Base-by-base conservation (phyloP, 2,329 filamentous ascomycete genomes). In the Aspergillus fructus region DNA sequence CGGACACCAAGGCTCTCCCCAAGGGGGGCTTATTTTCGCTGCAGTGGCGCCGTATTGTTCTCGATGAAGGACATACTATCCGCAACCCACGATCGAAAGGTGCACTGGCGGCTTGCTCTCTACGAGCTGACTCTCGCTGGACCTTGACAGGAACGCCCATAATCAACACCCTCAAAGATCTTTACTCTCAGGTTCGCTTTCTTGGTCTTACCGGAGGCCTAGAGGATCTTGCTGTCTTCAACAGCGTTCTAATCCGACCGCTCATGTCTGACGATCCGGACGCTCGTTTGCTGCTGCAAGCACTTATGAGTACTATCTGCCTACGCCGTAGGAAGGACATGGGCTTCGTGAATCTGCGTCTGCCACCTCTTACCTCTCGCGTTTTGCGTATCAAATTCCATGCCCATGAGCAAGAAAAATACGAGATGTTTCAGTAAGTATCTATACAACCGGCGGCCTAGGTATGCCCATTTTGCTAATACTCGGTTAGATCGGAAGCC, bases 261-360 rank as follows among this genome's bases (percentile, higher is more conserved):
- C 79, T 96, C 8, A 82, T 81, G 52, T 68, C 71, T 5, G 85
- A 84, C 1, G 81, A 86, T 15, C 71, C 76, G 1, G 76, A 80
- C 34, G 88, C 86, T 12, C 86, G 85, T 48, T 73, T 81, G 11
- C 77, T 93, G 3, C 80, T 96, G 3, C 89, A 93, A 67, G 82
- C 85, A 5, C 80, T 96, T 45, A 93, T 96, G 85, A 81, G 82
- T n/a, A 86, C 89, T 17, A 83, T 96, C 47, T 94, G 90, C 66
- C 79, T 96, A 21, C 85, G 92, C 39, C 85, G 92, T 39, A 89
- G 87, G 72, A 96, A 96, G 71, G 88, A 93, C 55, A 96, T 96
- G 91, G 82, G 83, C 5, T 96, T 96, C 67, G 84, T 96, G 52
- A 90, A 96, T 63, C 78, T 96, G 19, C 89, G 86, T 60, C 80